Conservation (phyloP, 2,329 filamentous ascomycete species). For the Alternaria ethzedia region DNA sequence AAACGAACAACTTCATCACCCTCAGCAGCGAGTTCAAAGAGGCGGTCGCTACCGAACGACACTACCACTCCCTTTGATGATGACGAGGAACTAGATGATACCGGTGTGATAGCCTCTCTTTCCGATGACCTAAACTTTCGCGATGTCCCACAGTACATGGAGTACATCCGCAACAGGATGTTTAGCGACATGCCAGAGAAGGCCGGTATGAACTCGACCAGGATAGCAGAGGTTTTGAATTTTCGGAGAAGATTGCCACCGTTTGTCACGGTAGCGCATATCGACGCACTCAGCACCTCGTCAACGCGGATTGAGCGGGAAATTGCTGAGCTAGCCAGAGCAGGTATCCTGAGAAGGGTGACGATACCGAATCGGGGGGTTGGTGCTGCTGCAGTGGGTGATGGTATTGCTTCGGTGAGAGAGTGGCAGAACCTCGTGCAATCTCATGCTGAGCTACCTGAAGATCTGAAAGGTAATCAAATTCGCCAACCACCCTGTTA, state of each 20-base stretch:
- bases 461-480: constrained; percentile 47
- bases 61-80: constrained; percentile 38
- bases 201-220: constrained; percentile 68
- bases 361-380: constrained; percentile 67
- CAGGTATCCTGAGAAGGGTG: constrained; percentile 66
- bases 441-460: constrained; percentile 28
- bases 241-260: constrained; percentile 66
- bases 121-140: constrained; percentile 63
- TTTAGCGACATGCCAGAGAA: constrained; percentile 68
- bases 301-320: constrained; percentile 72
- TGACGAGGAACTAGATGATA: constrained; percentile 62
- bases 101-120: constrained; percentile 63
- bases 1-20: constrained; percentile 47
- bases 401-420: constrained; percentile 65
- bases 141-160: constrained; percentile 69
- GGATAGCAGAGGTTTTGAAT: constrained; percentile 68
- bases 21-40: constrained; percentile 45
- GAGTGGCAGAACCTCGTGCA: constrained; percentile 55
- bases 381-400: constrained; percentile 65
- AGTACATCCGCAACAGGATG: constrained; percentile 66
- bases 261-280: constrained; percentile 69
- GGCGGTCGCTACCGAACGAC: constrained; percentile 27
- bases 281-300: constrained; percentile 67
- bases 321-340: constrained; percentile 64
- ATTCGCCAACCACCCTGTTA: neutral